Percentiles rank a stretch among this genome's conserved stretches.
Conservation (phyloP, 2,329 filamentous ascomycete species). For the Penicillium sp. region DNA sequence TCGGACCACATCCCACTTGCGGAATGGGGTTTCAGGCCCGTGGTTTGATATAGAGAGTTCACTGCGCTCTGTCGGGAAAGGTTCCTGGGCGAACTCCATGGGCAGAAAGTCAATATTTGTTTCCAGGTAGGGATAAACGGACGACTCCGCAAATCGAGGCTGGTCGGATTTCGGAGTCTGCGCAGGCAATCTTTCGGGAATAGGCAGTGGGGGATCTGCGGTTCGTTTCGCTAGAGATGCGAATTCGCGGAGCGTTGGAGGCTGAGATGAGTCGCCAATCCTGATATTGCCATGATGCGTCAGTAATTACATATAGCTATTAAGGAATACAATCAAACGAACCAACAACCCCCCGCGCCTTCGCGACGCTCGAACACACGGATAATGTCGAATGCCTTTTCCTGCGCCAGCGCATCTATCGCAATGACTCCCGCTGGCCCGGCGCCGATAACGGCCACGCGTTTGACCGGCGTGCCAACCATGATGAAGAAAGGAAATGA, state of each 20-base stretch:
- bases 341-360: background rate
- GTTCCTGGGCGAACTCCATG: background rate
- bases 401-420: background rate
- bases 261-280: background rate
- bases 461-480: background rate
- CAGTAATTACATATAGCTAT: too few relatives aligned
- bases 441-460: background rate
- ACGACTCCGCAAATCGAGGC: background rate
- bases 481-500: background rate
- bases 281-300: background rate
- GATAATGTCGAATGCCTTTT: background rate
- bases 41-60: background rate
- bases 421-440: background rate
- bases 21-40: background rate
- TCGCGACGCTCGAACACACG: constrained; percentile 1
- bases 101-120: background rate
- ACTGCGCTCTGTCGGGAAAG: background rate
- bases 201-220: background rate
- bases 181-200: background rate
- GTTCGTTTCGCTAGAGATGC: background rate
- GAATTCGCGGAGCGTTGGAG: background rate
- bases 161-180: background rate
- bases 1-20: background rate
- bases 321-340: background rate
- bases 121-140: background rate